Percentiles rank a stretch among this genome's conserved stretches.
phyloP scores from a whole-genome alignment of 1,139 yeast genomes.

The Magnusiomyces sp. region DNA sequence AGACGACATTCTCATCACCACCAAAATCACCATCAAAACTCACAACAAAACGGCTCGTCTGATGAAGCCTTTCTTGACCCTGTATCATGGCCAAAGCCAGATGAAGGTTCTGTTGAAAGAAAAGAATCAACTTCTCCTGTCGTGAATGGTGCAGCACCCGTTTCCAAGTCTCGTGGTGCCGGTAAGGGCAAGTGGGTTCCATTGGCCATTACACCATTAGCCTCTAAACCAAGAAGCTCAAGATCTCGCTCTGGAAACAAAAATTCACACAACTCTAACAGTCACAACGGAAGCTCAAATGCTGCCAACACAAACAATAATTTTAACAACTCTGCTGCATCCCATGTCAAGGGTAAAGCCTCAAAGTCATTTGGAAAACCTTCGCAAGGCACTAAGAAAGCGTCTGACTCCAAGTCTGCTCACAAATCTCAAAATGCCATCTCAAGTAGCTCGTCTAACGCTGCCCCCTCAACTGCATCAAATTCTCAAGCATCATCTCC shows the following conservation, averaged over 20 bases:
- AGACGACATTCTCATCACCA: not conserved
- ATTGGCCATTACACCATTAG: constrained; percentile 8
- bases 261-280: constrained; percentile 2
- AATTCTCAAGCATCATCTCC: not conserved
- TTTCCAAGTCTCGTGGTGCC: constrained; percentile 1
- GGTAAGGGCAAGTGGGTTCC: constrained; percentile 9
- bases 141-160: not conserved
- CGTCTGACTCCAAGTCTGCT: not conserved
- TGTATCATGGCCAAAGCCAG: constrained; percentile 15
- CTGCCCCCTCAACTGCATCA: not conserved
- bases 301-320: not conserved
- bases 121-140: constrained; percentile 7
- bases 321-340: not conserved
- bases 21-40: not conserved
- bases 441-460: not conserved
- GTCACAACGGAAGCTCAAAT: not conserved
- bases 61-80: constrained; percentile 13
- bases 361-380: constrained; percentile 1
- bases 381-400: constrained; percentile 3
- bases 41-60: not conserved
- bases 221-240: constrained; percentile 7
- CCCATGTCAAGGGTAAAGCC: constrained; percentile 1
- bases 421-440: not conserved
- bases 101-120: constrained; percentile 12
- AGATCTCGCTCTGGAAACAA: constrained; percentile 9